Conservation (phyloP, 2,329 filamentous ascomycete species). For the Seiridium unicorne region DNA sequence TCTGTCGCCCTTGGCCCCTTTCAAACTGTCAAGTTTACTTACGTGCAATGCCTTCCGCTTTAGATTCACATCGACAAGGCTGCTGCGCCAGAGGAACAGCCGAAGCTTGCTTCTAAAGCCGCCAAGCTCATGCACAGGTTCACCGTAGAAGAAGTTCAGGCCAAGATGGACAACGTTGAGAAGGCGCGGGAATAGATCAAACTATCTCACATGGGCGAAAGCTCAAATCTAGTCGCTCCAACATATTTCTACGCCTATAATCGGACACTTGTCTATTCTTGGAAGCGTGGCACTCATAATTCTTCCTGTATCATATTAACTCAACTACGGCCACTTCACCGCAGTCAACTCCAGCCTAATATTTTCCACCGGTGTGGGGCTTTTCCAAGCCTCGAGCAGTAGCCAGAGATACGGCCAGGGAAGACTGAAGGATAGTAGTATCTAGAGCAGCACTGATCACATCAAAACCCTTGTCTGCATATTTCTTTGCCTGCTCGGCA, state of each 20-base stretch:
- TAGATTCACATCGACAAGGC: slow-evolving; percentile 64
- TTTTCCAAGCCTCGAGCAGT: slow-evolving; percentile 40
- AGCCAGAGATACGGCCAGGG: slow-evolving; percentile 44
- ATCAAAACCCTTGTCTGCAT: slow-evolving; percentile 57
- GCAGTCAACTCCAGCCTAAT: slow-evolving; percentile 27
- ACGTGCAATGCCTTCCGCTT: too few relatives aligned
- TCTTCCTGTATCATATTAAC: too few relatives aligned
- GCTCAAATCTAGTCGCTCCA: background rate
- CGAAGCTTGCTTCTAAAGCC: slow-evolving; percentile 55
- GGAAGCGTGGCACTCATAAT: too few relatives aligned
- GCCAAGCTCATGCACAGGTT: slow-evolving; percentile 79
- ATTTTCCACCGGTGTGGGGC: slow-evolving; percentile 37
- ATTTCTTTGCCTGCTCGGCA: slow-evolving; percentile 54
- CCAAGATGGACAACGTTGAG: slow-evolving; percentile 63
- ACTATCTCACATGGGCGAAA: background rate
- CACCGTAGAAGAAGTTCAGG: slow-evolving; percentile 62
- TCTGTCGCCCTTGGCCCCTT: too few relatives aligned
- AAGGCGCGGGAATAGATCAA: slow-evolving; percentile 15
- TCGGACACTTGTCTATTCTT: too few relatives aligned
- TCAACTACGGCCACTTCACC: too few relatives aligned
- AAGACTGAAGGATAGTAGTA: slow-evolving; percentile 46
- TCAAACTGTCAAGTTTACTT: too few relatives aligned
- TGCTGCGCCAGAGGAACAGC: slow-evolving; percentile 46
- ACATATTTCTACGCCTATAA: background rate
- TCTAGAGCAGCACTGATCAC: slow-evolving; percentile 61